Percentiles rank a stretch among this genome's conserved stretches.
phyloP scores from a whole-genome alignment of 1,139 yeast species.

The Blastobotrys capitulatus region DNA sequence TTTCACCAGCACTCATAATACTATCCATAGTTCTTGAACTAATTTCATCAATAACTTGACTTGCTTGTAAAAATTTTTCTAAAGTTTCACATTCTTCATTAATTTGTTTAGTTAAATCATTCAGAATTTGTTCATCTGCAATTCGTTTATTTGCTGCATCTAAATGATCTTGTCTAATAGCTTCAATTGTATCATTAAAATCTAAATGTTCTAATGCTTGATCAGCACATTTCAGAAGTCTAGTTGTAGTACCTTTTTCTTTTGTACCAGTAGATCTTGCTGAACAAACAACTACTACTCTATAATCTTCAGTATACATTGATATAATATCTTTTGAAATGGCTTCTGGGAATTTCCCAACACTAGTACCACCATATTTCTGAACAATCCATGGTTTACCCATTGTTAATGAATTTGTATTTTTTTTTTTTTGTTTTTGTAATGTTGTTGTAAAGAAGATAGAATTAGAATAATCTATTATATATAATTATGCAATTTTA shows the following conservation, averaged over 20 bases:
- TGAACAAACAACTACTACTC: slow-evolving; percentile 95
- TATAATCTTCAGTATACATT: slow-evolving; percentile 50
- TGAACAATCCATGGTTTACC: slow-evolving; percentile 69
- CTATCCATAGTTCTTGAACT: slow-evolving; percentile 82
- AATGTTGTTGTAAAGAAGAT: not conserved
- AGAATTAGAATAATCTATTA: no score
- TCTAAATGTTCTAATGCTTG: slow-evolving; percentile 52
- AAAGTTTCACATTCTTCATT: slow-evolving; percentile 61
- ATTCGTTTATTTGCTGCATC: slow-evolving; percentile 61
- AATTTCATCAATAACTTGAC: slow-evolving; percentile 87
- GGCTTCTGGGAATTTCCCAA: slow-evolving; percentile 83
- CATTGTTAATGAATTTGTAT: no score
- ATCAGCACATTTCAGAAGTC: slow-evolving; percentile 72
- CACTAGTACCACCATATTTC: slow-evolving; percentile 97
- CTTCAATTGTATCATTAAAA: slow-evolving; percentile 40
- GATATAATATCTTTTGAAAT: slow-evolving; percentile 82
- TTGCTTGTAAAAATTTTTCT: slow-evolving; percentile 70
- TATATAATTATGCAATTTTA: no score
- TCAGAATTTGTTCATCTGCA: slow-evolving; percentile 40
- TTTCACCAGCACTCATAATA: slow-evolving; percentile 92
- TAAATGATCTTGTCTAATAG: slow-evolving; percentile 73
- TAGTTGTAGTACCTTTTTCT: slow-evolving; percentile 89
- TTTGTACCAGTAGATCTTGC: slow-evolving; percentile 90
- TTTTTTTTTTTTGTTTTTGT: not conserved
- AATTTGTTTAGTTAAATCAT: slow-evolving; percentile 51